These are phyloP conservation scores for Boehmeria nivea DNA, from an alignment of 306 rosid genomes.

Conservation along the genomic window DNA sequence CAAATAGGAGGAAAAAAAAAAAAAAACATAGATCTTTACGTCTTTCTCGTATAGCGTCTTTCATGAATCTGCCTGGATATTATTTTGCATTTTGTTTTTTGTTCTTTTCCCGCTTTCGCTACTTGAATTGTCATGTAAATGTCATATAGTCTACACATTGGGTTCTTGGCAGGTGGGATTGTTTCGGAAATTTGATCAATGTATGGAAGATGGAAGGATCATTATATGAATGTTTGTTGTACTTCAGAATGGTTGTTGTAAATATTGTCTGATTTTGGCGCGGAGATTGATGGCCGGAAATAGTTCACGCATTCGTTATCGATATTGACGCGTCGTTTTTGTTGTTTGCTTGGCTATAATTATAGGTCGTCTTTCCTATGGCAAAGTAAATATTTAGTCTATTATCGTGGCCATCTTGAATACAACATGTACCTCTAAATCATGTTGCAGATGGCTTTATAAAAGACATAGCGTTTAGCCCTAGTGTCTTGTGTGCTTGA, in stretches of 20 bases:
- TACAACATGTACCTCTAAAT: no score
- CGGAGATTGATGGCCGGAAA: not conserved
- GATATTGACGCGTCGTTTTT: no score
- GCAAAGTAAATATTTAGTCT: no score
- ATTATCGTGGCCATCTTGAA: no score
- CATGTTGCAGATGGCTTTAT: no score
- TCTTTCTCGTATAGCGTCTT: not conserved
- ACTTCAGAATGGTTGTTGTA: conserved; percentile 19
- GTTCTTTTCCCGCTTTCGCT: not conserved
- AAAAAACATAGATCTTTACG: not conserved
- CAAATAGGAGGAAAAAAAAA: not conserved
- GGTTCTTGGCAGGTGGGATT: conserved; percentile 5
- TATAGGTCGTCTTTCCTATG: no score
- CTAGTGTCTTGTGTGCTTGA: no score
- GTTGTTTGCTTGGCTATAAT: no score
- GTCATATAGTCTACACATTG: conserved; percentile 4
- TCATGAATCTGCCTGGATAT: conserved; percentile 9
- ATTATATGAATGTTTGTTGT: not conserved
- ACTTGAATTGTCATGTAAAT: conserved; percentile 9
- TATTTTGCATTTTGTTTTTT: no score
- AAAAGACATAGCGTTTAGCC: no score
- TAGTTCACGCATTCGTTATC: no score
- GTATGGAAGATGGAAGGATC: conserved; percentile 18
- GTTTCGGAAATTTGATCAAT: conserved; percentile 3
- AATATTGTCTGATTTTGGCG: conserved; percentile 14